Evolutionary conservation across 2,329 filamentous ascomycete species (phyloP).

Genomic region (Colletotrichum sp.): DNA sequence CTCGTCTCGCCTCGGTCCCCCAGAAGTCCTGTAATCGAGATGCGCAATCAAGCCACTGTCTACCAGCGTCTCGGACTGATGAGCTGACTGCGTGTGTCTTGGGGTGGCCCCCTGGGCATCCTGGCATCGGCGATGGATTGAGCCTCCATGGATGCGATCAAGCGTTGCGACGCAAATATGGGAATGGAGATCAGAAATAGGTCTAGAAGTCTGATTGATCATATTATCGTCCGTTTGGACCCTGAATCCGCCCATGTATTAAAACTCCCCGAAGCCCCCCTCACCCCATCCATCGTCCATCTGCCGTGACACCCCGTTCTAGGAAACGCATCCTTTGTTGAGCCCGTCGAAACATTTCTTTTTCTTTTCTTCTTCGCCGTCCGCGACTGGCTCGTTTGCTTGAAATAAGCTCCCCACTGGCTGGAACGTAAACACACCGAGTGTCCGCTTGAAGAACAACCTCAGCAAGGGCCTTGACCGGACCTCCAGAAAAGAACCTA

Average conservation of each 20-base stretch:
- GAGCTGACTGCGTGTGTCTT: neutral
- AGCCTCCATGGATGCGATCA: neutral
- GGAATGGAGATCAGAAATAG: neutral
- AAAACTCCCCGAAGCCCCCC: neutral
- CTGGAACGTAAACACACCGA: neutral
- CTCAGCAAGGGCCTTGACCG: neutral
- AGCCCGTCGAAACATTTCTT: neutral
- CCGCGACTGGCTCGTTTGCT: slow-evolving; percentile 3
- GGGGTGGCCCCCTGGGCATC: neutral
- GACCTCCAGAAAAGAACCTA: neutral
- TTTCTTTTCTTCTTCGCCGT: neutral
- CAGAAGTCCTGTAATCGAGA: slow-evolving; percentile 11
- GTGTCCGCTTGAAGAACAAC: neutral
- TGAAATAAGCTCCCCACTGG: neutral
- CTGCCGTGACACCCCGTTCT: neutral
- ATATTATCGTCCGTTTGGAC: slow-evolving; percentile 1
- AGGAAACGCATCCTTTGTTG: neutral
- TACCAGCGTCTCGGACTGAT: slow-evolving; percentile 21
- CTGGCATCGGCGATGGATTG: neutral
- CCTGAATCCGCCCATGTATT: slow-evolving; percentile 8
- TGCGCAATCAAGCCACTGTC: slow-evolving; percentile 9
- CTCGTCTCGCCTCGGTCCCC: neutral
- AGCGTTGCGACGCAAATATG: neutral
- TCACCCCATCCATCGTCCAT: neutral
- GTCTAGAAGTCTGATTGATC: slow-evolving; percentile 7